phyloP scores from a whole-genome alignment of 73 alveolate genomes.

The Diophrys appendiculata region DNA sequence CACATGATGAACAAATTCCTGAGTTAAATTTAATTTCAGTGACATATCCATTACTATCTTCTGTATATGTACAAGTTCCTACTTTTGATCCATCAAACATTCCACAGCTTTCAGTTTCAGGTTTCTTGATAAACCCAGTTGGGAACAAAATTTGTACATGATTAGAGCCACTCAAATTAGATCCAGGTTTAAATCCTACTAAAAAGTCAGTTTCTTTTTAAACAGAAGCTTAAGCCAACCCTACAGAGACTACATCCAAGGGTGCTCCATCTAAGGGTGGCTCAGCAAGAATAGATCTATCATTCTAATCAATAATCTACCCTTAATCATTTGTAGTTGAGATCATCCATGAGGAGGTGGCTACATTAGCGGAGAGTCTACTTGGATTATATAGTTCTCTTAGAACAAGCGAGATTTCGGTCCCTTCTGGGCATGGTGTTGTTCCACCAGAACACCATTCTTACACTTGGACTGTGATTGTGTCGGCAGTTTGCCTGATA shows the following conservation, averaged over 20 bases:
- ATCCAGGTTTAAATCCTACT: conserved; percentile 33
- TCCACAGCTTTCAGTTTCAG: conserved; percentile 22
- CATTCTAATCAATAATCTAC: conserved; percentile 7
- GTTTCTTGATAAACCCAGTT: conserved; percentile 15
- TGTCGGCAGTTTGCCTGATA: conserved; percentile 2
- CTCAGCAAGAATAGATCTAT: conserved; percentile 21
- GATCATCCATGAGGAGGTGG: conserved; percentile 20
- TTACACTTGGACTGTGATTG: neutral
- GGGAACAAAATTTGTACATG: conserved; percentile 37
- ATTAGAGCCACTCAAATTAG: conserved; percentile 21
- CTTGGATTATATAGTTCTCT: conserved; percentile 15
- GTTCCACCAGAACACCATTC: conserved; percentile 37
- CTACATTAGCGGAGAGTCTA: conserved; percentile 26
- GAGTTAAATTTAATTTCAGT: conserved; percentile 13
- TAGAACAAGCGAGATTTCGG: conserved; percentile 1
- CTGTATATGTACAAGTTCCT: conserved; percentile 38
- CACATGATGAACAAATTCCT: conserved; percentile 35
- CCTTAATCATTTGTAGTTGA: conserved; percentile 16
- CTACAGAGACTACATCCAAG: conserved; percentile 17
- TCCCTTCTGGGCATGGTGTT: conserved; percentile 10
- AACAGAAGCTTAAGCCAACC: conserved; percentile 22
- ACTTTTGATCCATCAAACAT: conserved; percentile 4
- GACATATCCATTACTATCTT: conserved; percentile 18
- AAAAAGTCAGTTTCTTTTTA: conserved; percentile 8
- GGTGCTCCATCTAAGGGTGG: conserved; percentile 56